phyloP scores from a whole-genome alignment of 495 filamentous ascomycete genomes.

The Penicillium crystallinum region DNA sequence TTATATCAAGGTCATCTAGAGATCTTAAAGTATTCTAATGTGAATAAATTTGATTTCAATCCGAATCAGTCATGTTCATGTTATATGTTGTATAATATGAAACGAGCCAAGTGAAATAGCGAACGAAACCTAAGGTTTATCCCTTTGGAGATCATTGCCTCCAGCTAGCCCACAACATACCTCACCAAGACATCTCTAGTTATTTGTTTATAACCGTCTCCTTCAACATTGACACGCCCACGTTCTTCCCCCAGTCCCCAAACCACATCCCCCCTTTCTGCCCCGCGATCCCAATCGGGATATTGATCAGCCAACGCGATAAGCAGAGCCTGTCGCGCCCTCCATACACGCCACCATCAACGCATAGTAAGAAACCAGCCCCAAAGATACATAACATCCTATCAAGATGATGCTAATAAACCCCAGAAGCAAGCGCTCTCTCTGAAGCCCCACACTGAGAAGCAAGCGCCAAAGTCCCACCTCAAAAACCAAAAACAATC shows the following conservation, averaged over 20 bases:
- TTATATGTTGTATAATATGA: no score
- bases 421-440: not conserved
- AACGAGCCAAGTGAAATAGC: no score
- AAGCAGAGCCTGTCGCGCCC: slow-evolving; percentile 8
- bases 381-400: not conserved
- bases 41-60: not conserved
- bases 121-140: no score
- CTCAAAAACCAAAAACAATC: not conserved
- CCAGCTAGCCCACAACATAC: not conserved
- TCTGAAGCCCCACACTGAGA: not conserved
- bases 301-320: slow-evolving; percentile 4
- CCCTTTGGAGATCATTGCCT: not conserved
- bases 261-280: slow-evolving; percentile 8
- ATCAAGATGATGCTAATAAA: not conserved
- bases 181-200: not conserved
- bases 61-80: not conserved
- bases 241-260: no score
- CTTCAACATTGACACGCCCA: no score
- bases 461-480: not conserved
- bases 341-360: not conserved
- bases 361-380: not conserved
- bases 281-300: slow-evolving; percentile 11
- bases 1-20: not conserved
- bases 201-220: no score
- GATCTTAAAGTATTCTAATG: not conserved